phyloP scores from a whole-genome alignment of 306 rosid species.

The Trifolium fragiferum region DNA sequence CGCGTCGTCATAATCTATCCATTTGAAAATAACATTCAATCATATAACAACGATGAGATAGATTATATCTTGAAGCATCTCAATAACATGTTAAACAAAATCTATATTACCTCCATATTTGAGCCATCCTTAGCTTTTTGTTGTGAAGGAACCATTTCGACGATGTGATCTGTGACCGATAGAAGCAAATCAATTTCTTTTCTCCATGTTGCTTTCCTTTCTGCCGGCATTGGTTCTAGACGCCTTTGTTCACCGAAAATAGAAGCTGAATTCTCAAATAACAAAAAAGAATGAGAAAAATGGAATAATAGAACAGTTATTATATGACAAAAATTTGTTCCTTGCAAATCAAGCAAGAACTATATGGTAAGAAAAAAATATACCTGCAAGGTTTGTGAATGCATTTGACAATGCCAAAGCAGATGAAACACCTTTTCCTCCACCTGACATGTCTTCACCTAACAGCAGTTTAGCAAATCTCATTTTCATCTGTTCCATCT shows the following conservation, averaged over 20 bases:
- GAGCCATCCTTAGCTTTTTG: slow-evolving; percentile 79
- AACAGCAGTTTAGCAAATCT: slow-evolving; percentile 83
- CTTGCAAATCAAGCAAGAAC: slow-evolving; percentile 9
- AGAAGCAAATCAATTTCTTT: slow-evolving; percentile 92
- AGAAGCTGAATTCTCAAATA: slow-evolving; percentile 67
- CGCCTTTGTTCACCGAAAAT: slow-evolving; percentile 87
- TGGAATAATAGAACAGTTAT: neutral
- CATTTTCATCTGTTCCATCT: slow-evolving; percentile 92
- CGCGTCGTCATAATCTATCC: slow-evolving; percentile 89
- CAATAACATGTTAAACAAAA: neutral
- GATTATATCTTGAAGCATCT: neutral
- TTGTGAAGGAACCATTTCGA: slow-evolving; percentile 92
- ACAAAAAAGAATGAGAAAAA: slow-evolving; percentile 7
- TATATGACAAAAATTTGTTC: neutral
- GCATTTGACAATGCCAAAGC: slow-evolving; percentile 97
- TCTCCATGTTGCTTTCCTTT: slow-evolving; percentile 85
- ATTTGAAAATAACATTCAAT: slow-evolving; percentile 32
- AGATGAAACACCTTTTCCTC: slow-evolving; percentile 97
- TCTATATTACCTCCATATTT: slow-evolving; percentile 86
- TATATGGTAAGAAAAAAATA: neutral
- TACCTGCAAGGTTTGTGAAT: slow-evolving; percentile 95
- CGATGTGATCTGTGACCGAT: slow-evolving; percentile 76
- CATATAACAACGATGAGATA: neutral
- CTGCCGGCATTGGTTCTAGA: slow-evolving; percentile 83
- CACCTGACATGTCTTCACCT: slow-evolving; percentile 99